Evolutionary conservation across 192 early-diverging fungal species (phyloP).

Genomic region (Backusella liffmaniae): DNA sequence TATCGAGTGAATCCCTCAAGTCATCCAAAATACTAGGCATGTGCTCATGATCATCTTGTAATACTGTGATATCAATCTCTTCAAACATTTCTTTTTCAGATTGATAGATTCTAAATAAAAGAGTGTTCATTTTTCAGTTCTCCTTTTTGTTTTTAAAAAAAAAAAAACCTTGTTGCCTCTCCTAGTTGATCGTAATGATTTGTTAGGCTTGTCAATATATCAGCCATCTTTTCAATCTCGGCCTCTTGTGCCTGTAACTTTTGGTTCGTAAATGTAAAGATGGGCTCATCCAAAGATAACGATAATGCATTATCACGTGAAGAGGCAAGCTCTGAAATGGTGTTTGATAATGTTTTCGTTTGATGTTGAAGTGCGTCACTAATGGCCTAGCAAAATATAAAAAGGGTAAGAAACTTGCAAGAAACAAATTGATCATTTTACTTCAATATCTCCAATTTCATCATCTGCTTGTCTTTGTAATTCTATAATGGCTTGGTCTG

Average conservation of each 20-base stretch:
- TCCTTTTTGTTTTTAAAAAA: not conserved
- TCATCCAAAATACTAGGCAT: constrained; percentile 29
- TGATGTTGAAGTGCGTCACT: not conserved
- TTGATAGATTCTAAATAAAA: constrained; percentile 21
- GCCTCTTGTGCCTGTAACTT: constrained; percentile 45
- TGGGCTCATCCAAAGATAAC: constrained; percentile 41
- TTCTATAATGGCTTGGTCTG: constrained; percentile 38
- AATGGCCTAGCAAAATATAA: not conserved
- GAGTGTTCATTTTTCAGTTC: not conserved
- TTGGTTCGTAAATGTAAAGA: constrained; percentile 38
- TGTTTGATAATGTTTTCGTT: constrained; percentile 18
- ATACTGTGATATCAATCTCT: constrained; percentile 31
- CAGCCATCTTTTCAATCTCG: constrained; percentile 47
- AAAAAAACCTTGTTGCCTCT: constrained; percentile 40
- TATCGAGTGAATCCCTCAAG: constrained; percentile 14
- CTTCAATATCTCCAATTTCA: constrained; percentile 38
- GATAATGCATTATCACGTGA: constrained; percentile 18
- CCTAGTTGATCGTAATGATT: constrained; percentile 54
- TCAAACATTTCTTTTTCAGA: constrained; percentile 14
- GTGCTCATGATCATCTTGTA: constrained; percentile 34
- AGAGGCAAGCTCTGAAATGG: constrained; percentile 5
- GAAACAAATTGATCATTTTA: not conserved
- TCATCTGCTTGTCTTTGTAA: constrained; percentile 32
- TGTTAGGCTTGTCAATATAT: constrained; percentile 43
- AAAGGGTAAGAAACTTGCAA: not conserved